Conservation (phyloP, 176 grass and related monocot genomes). For the Neostapfia colusana region DNA sequence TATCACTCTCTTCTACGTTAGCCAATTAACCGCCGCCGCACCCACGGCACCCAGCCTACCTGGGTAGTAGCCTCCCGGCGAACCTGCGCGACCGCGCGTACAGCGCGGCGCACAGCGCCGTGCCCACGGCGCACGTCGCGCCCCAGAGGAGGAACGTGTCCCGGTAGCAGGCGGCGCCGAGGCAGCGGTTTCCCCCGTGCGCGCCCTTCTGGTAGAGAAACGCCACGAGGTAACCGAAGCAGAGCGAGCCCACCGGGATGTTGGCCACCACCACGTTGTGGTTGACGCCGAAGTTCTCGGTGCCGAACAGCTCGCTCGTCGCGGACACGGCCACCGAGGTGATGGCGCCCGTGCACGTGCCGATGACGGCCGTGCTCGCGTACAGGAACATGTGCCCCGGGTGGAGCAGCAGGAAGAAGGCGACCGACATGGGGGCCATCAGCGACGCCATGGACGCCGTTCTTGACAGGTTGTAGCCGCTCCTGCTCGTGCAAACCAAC, state of each 20-base stretch:
- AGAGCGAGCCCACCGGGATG: constrained; percentile 80
- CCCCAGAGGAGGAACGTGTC: constrained; percentile 74
- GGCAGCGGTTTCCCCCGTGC: constrained; percentile 47
- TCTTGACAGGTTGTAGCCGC: constrained; percentile 57
- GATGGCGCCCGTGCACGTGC: constrained; percentile 87
- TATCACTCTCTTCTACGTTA: too few species aligned
- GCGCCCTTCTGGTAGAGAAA: constrained; percentile 68
- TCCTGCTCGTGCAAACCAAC: constrained; percentile 40
- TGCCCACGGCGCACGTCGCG: constrained; percentile 55
- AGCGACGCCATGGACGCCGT: constrained; percentile 74
- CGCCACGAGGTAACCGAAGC: constrained; percentile 83
- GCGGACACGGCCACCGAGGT: constrained; percentile 78
- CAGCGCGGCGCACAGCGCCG: constrained; percentile 59
- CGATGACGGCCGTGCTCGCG: constrained; percentile 65
- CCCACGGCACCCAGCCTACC: background rate
- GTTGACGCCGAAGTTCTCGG: constrained; percentile 80
- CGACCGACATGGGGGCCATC: constrained; percentile 73
- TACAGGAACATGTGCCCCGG: constrained; percentile 51
- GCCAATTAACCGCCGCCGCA: background rate
- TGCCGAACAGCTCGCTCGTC: constrained; percentile 82
- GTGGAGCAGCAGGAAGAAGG: constrained; percentile 76
- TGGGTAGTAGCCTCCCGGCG: constrained; percentile 22
- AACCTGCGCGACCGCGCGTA: constrained; percentile 50
- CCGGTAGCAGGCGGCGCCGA: constrained; percentile 62
- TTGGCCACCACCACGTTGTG: constrained; percentile 94